Evolutionary conservation across 768 basidiomycete species (phyloP), one percentile per base, ranked within the genome.

Genomic region (Agrocybe pediades): DNA sequence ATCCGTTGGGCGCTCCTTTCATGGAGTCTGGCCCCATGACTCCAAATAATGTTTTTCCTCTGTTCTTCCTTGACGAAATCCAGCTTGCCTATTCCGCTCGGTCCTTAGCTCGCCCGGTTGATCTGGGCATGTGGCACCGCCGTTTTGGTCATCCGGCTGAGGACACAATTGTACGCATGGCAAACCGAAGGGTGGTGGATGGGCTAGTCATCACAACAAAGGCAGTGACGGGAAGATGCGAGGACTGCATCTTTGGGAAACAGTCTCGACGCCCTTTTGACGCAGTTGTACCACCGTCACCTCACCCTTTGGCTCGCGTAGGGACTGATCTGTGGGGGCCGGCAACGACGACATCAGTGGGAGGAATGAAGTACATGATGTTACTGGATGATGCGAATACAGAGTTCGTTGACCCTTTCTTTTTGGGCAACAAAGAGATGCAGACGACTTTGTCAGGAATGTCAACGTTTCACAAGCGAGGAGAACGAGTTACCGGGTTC

Each of bases 321-420:
- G 55, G 64, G n/a, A 64, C 62, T 20, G 65, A 73, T 43, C 41
- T 72, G 0, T 71, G 60, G 63, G 65, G 68, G 17, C 69, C 65
- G 8, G 49, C 62, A 1, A 47, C 60, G 0, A 49, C 56, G 0
- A 40, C 44, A 15, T 67, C 59, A 0, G 45, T 47, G 0, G 60
- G 65, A 2, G 64, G 65, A 0, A 51, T 48, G 2, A 9, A n/a
- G 1, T 69, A 72, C 27, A 63, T 71, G 55, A 64, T 74, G 53
- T 19, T 63, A 1, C 50, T 63, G 0, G 57, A 56, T 0, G 68
- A 73, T 42, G 58, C 64, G 0, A 55, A 51, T 1, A 59, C 62
- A 0, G 56, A 54, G 1, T 26, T 58, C 46, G 20, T 42, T 2
- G 55, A 48, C 0, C 58, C 52, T 0, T 51, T 51, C 7, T 73